Conservation (phyloP, 306 rosid species). For the Gastrolobium bilobum region DNA sequence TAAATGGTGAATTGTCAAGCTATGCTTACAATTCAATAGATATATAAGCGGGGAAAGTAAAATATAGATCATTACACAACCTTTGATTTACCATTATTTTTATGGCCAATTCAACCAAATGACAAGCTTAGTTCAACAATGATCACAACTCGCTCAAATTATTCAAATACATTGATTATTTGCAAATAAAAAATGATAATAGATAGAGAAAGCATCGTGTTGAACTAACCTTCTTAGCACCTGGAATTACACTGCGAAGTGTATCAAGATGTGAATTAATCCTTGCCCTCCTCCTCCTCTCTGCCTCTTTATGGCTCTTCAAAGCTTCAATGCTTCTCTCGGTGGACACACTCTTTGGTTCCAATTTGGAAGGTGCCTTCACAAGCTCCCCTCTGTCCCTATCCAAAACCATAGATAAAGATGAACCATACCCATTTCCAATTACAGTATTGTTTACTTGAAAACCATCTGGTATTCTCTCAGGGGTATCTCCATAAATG, state of each 20-base stretch:
- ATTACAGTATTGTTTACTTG: constrained; percentile 39
- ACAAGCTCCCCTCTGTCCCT: constrained; percentile 69
- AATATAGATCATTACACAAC: not conserved
- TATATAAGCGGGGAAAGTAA: not conserved
- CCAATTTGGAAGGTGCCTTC: constrained; percentile 63
- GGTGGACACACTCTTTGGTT: constrained; percentile 51
- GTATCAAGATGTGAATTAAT: constrained; percentile 75
- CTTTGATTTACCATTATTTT: not conserved
- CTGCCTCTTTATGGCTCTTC: constrained; percentile 83
- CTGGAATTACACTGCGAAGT: constrained; percentile 68
- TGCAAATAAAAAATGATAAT: not conserved
- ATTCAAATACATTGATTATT: constrained; percentile 1
- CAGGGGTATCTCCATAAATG: constrained; percentile 39
- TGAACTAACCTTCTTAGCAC: constrained; percentile 71
- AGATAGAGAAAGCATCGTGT: not conserved
- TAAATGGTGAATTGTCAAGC: not conserved
- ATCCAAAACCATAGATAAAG: constrained; percentile 72
- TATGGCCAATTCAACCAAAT: constrained; percentile 15
- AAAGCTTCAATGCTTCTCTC: constrained; percentile 72
- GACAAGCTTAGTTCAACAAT: not conserved
- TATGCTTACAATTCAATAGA: not conserved
- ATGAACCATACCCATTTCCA: constrained; percentile 62
- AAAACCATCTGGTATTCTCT: constrained; percentile 46
- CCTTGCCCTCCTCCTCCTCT: constrained; percentile 75
- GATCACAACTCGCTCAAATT: not conserved